phyloP scores from a whole-genome alignment of 2,329 filamentous ascomycete species.

The Chaetomium strumarium region DNA sequence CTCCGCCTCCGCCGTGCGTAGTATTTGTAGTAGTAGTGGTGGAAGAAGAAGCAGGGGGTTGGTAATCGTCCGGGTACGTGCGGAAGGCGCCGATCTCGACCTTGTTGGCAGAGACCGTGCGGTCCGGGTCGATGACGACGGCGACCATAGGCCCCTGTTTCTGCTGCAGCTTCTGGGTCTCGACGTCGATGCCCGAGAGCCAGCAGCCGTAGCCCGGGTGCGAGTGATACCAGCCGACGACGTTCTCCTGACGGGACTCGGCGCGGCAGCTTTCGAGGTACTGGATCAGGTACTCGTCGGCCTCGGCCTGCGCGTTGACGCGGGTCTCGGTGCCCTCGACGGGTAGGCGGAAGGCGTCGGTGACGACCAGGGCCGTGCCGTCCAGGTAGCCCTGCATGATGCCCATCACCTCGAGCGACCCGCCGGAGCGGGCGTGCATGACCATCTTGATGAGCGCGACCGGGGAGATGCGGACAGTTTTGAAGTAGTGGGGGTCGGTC shows the following conservation, averaged over 20 bases:
- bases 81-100: conserved; percentile 97
- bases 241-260: conserved; percentile 77
- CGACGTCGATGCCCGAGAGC: conserved; percentile 93
- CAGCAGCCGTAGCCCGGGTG: conserved; percentile 98
- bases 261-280: conserved; percentile 74
- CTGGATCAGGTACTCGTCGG: conserved; percentile 93
- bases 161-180: conserved; percentile 79
- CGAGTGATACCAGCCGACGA: conserved; percentile 96
- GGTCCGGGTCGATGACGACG: conserved; percentile 92
- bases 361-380: conserved; percentile 80
- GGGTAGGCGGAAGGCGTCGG: conserved; percentile 86
- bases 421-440: conserved; percentile 96
- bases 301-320: conserved; percentile 92
- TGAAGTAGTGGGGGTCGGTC: conserved; percentile 79
- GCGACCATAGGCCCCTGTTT: conserved; percentile 89
- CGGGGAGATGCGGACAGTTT: conserved; percentile 85
- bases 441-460: conserved; percentile 97
- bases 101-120: conserved; percentile 88
- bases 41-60: conserved; percentile 24
- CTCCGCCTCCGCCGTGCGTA: conserved; percentile 27
- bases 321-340: conserved; percentile 98
- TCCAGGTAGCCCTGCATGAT: conserved; percentile 94
- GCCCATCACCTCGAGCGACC: conserved; percentile 91
- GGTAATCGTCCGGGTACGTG: conserved; percentile 74
- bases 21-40: neutral